phyloP scores from a whole-genome alignment of 345 rosid genomes.

The Pistacia atlantica region DNA sequence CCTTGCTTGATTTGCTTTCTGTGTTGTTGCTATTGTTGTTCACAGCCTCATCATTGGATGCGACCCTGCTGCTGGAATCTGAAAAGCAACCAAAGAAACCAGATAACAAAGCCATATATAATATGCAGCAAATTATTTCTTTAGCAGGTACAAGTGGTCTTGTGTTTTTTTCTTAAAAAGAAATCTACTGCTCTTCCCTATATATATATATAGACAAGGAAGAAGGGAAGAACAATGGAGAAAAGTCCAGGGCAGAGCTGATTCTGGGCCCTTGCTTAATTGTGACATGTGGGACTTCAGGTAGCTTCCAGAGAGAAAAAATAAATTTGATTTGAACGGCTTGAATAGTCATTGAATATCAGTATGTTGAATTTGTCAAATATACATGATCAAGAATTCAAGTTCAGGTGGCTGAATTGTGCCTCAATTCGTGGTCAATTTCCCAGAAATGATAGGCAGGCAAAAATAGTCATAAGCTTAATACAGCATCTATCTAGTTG shows the following conservation, averaged over 20 bases:
- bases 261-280: neutral
- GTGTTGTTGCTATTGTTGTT: neutral
- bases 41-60: neutral
- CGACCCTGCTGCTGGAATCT: constrained; percentile 13
- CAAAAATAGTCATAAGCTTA: too few relatives aligned
- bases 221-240: neutral
- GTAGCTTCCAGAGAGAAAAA: neutral
- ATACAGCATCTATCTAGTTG: too few relatives aligned
- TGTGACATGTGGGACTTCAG: neutral
- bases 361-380: too few relatives aligned
- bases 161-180: too few relatives aligned
- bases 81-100: constrained; percentile 25
- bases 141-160: too few relatives aligned
- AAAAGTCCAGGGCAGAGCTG: neutral
- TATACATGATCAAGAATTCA: too few relatives aligned
- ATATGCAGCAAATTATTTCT: too few relatives aligned
- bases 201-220: constrained; percentile 1
- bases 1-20: constrained; percentile 3
- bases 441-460: too few relatives aligned
- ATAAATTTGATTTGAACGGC: too few relatives aligned
- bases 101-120: constrained; percentile 28
- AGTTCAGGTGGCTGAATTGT: too few relatives aligned
- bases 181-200: neutral
- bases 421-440: too few relatives aligned
- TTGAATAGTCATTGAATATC: too few relatives aligned